Conservation (phyloP, 73 alveolate species). For the Tetrahymena malaccensis region DNA sequence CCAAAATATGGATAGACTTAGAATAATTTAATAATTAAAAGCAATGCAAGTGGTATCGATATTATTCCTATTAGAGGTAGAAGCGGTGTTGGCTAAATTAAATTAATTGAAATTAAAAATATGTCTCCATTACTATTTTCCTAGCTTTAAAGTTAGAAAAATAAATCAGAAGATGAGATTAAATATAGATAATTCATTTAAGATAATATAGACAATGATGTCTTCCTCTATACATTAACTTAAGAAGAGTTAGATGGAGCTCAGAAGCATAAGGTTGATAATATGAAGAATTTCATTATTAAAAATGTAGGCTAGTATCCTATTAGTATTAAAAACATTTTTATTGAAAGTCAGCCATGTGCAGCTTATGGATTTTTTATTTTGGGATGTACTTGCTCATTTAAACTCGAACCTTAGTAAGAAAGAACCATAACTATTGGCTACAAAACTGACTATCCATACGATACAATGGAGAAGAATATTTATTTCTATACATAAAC, state of each 20-base stretch:
- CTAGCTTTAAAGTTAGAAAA: neutral
- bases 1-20: neutral
- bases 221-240: neutral
- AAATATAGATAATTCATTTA: neutral
- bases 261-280: neutral
- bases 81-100: neutral
- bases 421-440: neutral
- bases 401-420: neutral
- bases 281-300: neutral
- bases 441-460: neutral
- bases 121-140: neutral
- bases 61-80: neutral
- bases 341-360: neutral
- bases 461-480: neutral
- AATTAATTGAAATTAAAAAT: neutral
- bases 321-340: neutral
- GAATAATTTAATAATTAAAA: neutral
- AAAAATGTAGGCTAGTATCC: neutral
- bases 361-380: neutral
- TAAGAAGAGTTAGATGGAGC: neutral
- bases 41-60: neutral
- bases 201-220: neutral
- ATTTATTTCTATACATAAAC: neutral
- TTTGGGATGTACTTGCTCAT: neutral
- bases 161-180: neutral